A percentile compares a stretch with the other conserved stretches of the same genome.
Conservation (phyloP, 73 alveolate species). For the Uronychia binucleata region DNA sequence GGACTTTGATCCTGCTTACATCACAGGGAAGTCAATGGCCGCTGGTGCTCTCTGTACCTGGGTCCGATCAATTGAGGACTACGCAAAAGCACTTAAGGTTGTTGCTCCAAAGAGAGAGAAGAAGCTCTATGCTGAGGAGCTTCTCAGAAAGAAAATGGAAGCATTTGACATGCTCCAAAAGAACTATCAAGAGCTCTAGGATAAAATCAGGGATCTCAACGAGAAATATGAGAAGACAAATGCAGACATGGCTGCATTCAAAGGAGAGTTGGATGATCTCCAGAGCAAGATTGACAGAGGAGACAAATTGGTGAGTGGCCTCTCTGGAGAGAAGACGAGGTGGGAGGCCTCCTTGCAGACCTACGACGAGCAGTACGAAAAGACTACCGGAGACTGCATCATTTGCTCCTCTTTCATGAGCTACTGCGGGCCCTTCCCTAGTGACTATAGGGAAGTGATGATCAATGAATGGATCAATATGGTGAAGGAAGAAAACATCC, state of each 20-base stretch:
- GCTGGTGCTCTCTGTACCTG: slow-evolving; percentile 92
- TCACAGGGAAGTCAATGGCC: slow-evolving; percentile 75
- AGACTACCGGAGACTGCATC: slow-evolving; percentile 98
- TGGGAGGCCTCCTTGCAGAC: slow-evolving; percentile 94
- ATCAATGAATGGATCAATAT: slow-evolving; percentile 45
- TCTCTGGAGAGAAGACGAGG: slow-evolving; percentile 98
- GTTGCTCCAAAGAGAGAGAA: slow-evolving; percentile 97
- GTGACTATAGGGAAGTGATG: slow-evolving; percentile 86
- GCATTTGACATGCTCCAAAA: slow-evolving; percentile 67
- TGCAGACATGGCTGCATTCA: slow-evolving; percentile 83
- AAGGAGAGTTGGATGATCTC: slow-evolving; percentile 88
- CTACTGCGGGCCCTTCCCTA: slow-evolving; percentile 99
- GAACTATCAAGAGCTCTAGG: slow-evolving; percentile 69
- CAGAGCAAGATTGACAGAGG: slow-evolving; percentile 97
- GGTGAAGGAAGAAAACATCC: slow-evolving; percentile 70
- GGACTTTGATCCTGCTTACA: slow-evolving; percentile 75
- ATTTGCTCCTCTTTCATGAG: slow-evolving; percentile 98
- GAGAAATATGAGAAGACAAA: slow-evolving; percentile 78
- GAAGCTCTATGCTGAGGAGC: slow-evolving; percentile 70
- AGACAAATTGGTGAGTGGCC: slow-evolving; percentile 97
- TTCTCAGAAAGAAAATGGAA: slow-evolving; percentile 75
- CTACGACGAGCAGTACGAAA: slow-evolving; percentile 88
- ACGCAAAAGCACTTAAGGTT: slow-evolving; percentile 94
- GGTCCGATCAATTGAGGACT: slow-evolving; percentile 96
- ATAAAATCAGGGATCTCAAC: slow-evolving; percentile 66